Conservation (phyloP, 306 rosid species). For the Quercus ilex region DNA sequence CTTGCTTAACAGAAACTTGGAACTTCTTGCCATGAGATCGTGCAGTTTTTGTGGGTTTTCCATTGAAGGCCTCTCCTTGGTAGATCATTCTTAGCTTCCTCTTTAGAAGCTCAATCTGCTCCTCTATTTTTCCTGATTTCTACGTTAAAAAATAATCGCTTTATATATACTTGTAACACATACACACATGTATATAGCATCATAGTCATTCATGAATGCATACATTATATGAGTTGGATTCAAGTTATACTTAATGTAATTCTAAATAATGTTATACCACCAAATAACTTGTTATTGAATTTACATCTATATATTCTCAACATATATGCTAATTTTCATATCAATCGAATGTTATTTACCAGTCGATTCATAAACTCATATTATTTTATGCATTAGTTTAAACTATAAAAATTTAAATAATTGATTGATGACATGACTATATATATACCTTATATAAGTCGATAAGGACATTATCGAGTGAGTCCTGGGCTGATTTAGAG, state of each 20-base stretch:
- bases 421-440: rapidly evolving
- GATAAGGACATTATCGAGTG: conserved; percentile 84
- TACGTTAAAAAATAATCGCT: not conserved
- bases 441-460: conserved; percentile 82
- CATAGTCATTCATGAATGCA: not conserved
- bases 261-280: rapidly evolving
- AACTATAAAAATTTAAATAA: too few relatives aligned
- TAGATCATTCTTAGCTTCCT: conserved; percentile 65
- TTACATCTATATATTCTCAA: too few relatives aligned
- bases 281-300: too few relatives aligned
- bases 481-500: conserved; percentile 86
- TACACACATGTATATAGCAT: not conserved
- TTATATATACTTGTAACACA: not conserved
- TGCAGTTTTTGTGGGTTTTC: conserved; percentile 78
- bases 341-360: too few relatives aligned
- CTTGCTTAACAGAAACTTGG: conserved; percentile 87
- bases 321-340: too few relatives aligned
- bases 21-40: conserved; percentile 93
- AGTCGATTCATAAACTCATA: rapidly evolving
- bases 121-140: conserved; percentile 83
- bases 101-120: conserved; percentile 77
- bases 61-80: conserved; percentile 84
- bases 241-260: rapidly evolving
- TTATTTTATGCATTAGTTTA: rapidly evolving
- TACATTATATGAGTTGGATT: too few relatives aligned